Evolutionary conservation across 805 yeast genomes (phyloP), one percentile per base, ranked within the genome.

Genomic region (Torulaspora quercuum): DNA sequence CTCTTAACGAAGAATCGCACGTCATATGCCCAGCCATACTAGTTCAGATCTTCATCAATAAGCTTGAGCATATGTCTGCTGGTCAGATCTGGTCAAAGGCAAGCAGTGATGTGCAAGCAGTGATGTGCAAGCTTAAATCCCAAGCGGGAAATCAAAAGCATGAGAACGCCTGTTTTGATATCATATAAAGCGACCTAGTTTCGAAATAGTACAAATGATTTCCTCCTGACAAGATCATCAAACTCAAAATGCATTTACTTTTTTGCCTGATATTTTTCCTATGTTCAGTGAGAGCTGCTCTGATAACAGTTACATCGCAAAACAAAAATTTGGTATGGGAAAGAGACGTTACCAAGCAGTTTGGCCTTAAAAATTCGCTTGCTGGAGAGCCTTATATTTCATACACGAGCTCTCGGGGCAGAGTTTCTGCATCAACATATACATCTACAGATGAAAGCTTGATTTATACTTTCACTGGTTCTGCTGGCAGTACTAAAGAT

Each of bases 321-420:
- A 7, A 18, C 19, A n/a, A 27, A n/a, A 25, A 40, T 11, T 9
- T 27, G 22, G 37, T 40, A 15, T 19, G 28, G 37, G 44, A 40
- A 24, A 36, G 33, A 3, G 44, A 40, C 20, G 33, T 35, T 6
- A 22, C 29, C 13, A 27, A 25, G 15, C 26, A 12, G 8, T 13
- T 24, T 6, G 15, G 25, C 4, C 32, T 28, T 3, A 18, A 32
- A 23, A 40, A 41, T 3, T 11, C 15, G 8, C 26, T 24, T 13
- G 39, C 25, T 4, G 45, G 45, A 3, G 43, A 38, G 16, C 45
- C 45, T 11, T 41, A 30, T 26, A 17, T 41, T 8, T 13, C 25
- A 13, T 25, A 29, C 19, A 16, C 29, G 6, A 9, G 7, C 13
- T n/a, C 40, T 3, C 17, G 11, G 7, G 17, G 39, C 20, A 26